Conservation (phyloP, 2,329 filamentous ascomycete genomes). For the Fusarium devonianum region DNA sequence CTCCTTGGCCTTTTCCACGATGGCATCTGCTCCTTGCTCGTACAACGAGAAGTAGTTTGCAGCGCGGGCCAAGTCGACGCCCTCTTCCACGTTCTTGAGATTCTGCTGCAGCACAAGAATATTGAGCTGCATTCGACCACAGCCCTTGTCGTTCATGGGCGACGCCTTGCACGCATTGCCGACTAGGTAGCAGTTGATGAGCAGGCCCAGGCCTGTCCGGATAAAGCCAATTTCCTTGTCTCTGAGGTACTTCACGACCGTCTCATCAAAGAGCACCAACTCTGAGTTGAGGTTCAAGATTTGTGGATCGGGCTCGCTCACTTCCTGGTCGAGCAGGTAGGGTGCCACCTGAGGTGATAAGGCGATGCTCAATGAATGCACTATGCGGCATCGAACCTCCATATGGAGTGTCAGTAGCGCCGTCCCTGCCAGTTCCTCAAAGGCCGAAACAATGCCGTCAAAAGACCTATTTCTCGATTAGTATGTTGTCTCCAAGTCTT, state of each 20-base stretch:
- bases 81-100: slow-evolving; percentile 86
- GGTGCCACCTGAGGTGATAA: slow-evolving; percentile 67
- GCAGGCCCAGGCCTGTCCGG: slow-evolving; percentile 74
- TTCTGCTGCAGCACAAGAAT: slow-evolving; percentile 96
- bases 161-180: slow-evolving; percentile 73
- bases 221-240: slow-evolving; percentile 77
- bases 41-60: slow-evolving; percentile 75
- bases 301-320: slow-evolving; percentile 78
- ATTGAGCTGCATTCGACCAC: slow-evolving; percentile 89
- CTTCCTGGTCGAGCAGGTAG: slow-evolving; percentile 73
- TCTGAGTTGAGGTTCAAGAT: slow-evolving; percentile 86
- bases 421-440: slow-evolving; percentile 79
- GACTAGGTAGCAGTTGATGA: slow-evolving; percentile 83
- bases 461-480: slow-evolving; percentile 67
- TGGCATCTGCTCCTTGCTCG: slow-evolving; percentile 67
- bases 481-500: slow-evolving; percentile 5
- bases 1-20: slow-evolving; percentile 68
- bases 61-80: slow-evolving; percentile 68
- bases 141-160: slow-evolving; percentile 85
- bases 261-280: slow-evolving; percentile 87
- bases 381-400: slow-evolving; percentile 84
- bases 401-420: slow-evolving; percentile 87
- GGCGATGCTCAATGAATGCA: slow-evolving; percentile 75
- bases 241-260: slow-evolving; percentile 75
- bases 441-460: slow-evolving; percentile 84